These are phyloP conservation scores for Hypholoma sublateritium DNA, from an alignment of 768 basidiomycete species.

Conservation along the genomic window DNA sequence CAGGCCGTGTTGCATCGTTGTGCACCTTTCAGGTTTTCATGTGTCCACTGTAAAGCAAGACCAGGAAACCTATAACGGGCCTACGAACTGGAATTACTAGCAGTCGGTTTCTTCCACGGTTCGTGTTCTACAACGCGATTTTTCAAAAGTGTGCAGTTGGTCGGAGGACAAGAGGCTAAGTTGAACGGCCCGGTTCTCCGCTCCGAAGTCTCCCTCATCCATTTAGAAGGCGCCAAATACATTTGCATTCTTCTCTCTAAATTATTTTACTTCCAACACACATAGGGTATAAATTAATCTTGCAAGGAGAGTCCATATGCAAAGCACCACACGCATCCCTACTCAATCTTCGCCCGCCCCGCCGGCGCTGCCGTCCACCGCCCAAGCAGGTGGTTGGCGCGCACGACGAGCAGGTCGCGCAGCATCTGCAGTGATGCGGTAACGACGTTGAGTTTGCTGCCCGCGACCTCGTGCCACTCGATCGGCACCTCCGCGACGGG, in stretches of 20 bases:
- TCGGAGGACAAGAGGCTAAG: neutral
- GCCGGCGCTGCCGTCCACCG: slow-evolving; percentile 57
- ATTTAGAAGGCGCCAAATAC: neutral
- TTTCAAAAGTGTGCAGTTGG: too few relatives aligned
- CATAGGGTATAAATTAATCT: slow-evolving; percentile 1
- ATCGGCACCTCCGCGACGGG: slow-evolving; percentile 87
- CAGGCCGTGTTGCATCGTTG: neutral
- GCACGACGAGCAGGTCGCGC: slow-evolving; percentile 77
- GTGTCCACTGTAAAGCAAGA: neutral
- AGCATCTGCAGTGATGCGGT: slow-evolving; percentile 89
- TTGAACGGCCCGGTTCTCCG: neutral
- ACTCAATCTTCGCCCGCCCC: slow-evolving; percentile 25
- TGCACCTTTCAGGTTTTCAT: neutral
- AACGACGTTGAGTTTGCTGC: slow-evolving; percentile 88
- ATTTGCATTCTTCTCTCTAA: neutral
- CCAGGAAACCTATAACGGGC: neutral
- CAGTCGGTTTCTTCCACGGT: too few relatives aligned
- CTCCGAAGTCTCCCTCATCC: neutral
- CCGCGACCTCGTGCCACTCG: slow-evolving; percentile 91
- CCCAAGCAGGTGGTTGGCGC: slow-evolving; percentile 79
- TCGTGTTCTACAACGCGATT: too few relatives aligned
- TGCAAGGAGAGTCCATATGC: neutral
- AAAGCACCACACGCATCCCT: neutral
- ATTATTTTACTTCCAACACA: neutral
- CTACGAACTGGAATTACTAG: neutral